These are phyloP conservation scores for Magnaporthiopsis rhizophila DNA, from an alignment of 2,329 filamentous ascomycete genomes.

Conservation along the genomic window DNA sequence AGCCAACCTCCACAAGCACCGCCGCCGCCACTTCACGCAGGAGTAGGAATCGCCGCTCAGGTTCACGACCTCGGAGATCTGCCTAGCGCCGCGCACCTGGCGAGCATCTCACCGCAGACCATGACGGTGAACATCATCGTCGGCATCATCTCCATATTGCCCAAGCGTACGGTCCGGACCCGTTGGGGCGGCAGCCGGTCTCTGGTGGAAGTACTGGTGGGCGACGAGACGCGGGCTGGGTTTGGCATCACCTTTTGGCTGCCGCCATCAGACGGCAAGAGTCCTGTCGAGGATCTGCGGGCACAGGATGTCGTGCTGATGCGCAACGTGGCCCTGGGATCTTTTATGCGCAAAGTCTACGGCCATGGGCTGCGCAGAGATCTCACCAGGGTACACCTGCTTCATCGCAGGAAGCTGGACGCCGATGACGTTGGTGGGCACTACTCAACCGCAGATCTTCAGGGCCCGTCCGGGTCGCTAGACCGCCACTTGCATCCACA, in stretches of 20 bases:
- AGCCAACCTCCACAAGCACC: neutral
- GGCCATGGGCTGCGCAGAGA: slow-evolving; percentile 71
- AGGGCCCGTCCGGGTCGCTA: slow-evolving; percentile 16
- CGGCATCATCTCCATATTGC: slow-evolving; percentile 64
- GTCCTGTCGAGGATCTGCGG: slow-evolving; percentile 40
- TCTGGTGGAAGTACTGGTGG: slow-evolving; percentile 70
- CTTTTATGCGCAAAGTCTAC: slow-evolving; percentile 71
- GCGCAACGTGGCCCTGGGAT: slow-evolving; percentile 68
- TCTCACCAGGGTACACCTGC: slow-evolving; percentile 60
- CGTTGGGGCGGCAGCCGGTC: slow-evolving; percentile 53
- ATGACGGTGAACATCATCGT: slow-evolving; percentile 77
- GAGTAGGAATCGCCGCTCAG: slow-evolving; percentile 22
- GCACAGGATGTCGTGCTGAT: slow-evolving; percentile 72
- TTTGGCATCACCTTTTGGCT: slow-evolving; percentile 86
- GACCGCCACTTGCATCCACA: slow-evolving; percentile 35
- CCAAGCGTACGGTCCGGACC: slow-evolving; percentile 60
- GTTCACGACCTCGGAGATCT: slow-evolving; percentile 61
- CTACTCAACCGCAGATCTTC: slow-evolving; percentile 46
- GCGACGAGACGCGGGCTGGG: slow-evolving; percentile 74
- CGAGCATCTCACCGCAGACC: slow-evolving; percentile 66
- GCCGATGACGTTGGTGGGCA: slow-evolving; percentile 45
- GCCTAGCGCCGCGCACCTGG: slow-evolving; percentile 58
- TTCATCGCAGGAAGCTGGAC: slow-evolving; percentile 49
- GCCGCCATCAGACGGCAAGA: slow-evolving; percentile 18
- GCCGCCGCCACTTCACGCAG: slow-evolving; percentile 12